phyloP scores from a whole-genome alignment of 139 green algal species.

The Marvania coccoides region DNA sequence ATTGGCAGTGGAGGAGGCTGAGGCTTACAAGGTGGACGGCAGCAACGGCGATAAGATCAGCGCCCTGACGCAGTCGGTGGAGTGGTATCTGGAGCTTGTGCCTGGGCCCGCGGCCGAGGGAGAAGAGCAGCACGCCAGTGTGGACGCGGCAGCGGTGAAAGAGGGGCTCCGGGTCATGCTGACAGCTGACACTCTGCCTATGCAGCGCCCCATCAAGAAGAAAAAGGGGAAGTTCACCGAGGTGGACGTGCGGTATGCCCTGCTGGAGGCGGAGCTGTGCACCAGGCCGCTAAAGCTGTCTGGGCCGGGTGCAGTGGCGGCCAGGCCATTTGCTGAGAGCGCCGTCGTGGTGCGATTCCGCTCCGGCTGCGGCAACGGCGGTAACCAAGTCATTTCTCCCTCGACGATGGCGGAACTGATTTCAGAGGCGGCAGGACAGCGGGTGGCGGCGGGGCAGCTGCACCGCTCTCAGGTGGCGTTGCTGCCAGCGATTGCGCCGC shows the following conservation, averaged over 20 bases:
- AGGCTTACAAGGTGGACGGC: constrained; percentile 36
- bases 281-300: background rate
- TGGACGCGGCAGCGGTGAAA: background rate
- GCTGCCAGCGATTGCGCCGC: background rate
- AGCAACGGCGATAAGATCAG: constrained; percentile 33
- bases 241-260: constrained; percentile 18
- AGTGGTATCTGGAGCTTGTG: constrained; percentile 32
- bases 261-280: constrained; percentile 26
- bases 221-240: constrained; percentile 16
- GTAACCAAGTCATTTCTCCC: constrained; percentile 18
- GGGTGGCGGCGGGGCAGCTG: constrained; percentile 3
- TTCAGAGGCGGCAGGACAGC: background rate
- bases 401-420: constrained; percentile 3
- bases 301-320: background rate
- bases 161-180: background rate
- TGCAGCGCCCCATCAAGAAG: constrained; percentile 17
- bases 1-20: constrained; percentile 21
- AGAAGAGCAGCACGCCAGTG: background rate
- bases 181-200: background rate
- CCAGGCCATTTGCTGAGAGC: background rate
- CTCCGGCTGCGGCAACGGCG: constrained; percentile 9
- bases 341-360: constrained; percentile 9
- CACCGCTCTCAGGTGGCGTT: constrained; percentile 14
- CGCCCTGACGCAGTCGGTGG: constrained; percentile 21
- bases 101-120: background rate